Evolutionary conservation across 768 basidiomycete species (phyloP).

Genomic region (Tephrocybe sp.): DNA sequence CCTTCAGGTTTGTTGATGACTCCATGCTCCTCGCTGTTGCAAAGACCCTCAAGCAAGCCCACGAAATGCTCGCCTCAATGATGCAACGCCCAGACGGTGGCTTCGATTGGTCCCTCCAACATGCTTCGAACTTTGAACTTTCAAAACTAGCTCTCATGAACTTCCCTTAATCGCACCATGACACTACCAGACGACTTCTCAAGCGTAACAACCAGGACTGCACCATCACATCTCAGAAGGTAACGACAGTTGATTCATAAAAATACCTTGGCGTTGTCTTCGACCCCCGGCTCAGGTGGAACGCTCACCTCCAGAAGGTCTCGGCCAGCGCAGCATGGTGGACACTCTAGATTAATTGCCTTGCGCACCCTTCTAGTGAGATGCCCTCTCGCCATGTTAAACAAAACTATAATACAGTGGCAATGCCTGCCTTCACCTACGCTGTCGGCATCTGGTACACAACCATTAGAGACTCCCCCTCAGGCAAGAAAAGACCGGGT

Average conservation of each 20-base stretch:
- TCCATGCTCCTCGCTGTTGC: slow-evolving; percentile 23
- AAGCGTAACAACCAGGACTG: not conserved
- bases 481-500: slow-evolving; percentile 1
- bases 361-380: too few species aligned
- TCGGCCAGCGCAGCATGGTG: slow-evolving; percentile 6
- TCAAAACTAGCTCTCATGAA: slow-evolving; percentile 27
- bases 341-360: not conserved
- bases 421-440: slow-evolving; percentile 6
- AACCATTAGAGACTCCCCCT: not conserved
- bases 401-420: slow-evolving; percentile 10
- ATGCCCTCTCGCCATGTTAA: not conserved
- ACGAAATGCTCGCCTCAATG: slow-evolving; percentile 19
- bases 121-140: slow-evolving; percentile 28
- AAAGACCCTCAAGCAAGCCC: slow-evolving; percentile 16
- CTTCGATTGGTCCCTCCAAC: slow-evolving; percentile 20
- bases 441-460: slow-evolving; percentile 3
- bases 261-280: not conserved
- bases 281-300: slow-evolving; percentile 7
- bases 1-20: slow-evolving; percentile 30
- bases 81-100: slow-evolving; percentile 21
- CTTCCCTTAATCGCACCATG: slow-evolving; percentile 11
- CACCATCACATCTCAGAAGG: not conserved
- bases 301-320: not conserved
- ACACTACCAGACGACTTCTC: not conserved
- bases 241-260: not conserved